Conservation (phyloP, 2,329 filamentous ascomycete species). For the Verticillium longisporum region DNA sequence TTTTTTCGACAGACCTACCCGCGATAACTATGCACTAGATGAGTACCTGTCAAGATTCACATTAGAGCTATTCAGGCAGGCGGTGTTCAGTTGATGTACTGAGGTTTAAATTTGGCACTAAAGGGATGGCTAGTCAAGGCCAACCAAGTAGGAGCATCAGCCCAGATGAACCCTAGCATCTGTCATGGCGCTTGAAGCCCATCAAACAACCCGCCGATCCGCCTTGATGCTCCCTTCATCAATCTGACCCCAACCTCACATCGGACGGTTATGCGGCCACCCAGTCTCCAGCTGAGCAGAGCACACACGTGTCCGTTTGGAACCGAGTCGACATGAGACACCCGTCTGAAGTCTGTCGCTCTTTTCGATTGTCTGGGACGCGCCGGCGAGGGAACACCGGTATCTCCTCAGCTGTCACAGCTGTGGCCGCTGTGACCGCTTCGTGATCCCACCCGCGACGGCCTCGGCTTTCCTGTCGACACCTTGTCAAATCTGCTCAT, state of each 20-base stretch:
- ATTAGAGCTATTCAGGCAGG: no score
- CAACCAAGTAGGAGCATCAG: background rate
- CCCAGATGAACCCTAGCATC: background rate
- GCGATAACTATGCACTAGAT: no score
- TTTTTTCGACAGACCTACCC: no score
- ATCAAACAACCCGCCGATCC: background rate
- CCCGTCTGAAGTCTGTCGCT: background rate
- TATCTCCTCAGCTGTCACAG: background rate
- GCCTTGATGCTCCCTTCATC: background rate
- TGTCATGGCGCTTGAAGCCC: background rate
- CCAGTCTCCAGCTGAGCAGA: background rate
- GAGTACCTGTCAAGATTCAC: no score
- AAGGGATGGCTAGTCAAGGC: no score
- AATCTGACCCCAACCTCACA: background rate
- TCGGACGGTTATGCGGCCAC: background rate
- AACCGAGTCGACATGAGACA: background rate
- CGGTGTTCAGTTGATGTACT: no score
- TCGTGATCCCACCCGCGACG: background rate
- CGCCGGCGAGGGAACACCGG: background rate
- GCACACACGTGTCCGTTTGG: background rate
- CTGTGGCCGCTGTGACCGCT: background rate
- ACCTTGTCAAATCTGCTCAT: background rate
- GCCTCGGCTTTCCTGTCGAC: background rate
- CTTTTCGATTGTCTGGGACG: background rate
- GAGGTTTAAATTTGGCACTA: no score